A percentile compares a stretch with the other conserved stretches of the same genome.
phyloP scores from a whole-genome alignment of 495 filamentous ascomycete species.

The Aspergillus hancockii region DNA sequence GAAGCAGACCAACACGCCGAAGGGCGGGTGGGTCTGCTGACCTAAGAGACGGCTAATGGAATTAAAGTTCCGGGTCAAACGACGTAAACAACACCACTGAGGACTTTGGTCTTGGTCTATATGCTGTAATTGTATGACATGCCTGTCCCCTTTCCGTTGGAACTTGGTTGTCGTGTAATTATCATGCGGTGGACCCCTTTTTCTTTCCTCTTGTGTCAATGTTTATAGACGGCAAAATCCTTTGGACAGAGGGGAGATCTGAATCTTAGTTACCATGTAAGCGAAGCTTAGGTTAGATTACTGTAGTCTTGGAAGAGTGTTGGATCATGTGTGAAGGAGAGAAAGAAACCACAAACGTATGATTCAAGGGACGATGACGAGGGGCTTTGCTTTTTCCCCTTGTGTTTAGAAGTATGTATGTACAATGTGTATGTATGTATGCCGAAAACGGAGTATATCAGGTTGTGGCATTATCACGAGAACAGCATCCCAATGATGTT shows the following conservation, averaged over 20 bases:
- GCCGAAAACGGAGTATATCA: not conserved
- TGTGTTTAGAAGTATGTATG: not conserved
- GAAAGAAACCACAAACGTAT: too few species aligned
- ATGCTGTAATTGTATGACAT: too few species aligned
- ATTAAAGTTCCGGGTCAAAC: too few species aligned
- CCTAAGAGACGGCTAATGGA: too few species aligned
- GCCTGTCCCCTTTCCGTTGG: too few species aligned
- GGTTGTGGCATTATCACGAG: not conserved
- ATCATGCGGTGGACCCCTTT: not conserved
- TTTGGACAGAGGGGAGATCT: not conserved
- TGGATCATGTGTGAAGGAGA: not conserved
- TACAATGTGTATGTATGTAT: not conserved
- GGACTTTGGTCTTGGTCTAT: too few species aligned
- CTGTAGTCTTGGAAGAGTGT: not conserved
- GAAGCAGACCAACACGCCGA: too few species aligned
- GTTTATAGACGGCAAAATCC: not conserved
- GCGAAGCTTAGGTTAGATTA: not conserved
- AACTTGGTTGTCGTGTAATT: too few species aligned
- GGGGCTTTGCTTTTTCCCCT: not conserved
- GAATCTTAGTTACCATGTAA: not conserved
- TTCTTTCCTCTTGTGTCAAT: slow-evolving; percentile 3
- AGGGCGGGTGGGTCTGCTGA: too few species aligned
- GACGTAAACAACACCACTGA: too few species aligned
- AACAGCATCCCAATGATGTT: not conserved
- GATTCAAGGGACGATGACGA: not conserved